Evolutionary conservation across 2,329 filamentous ascomycete genomes (phyloP).

Genomic region (Capronia coronata): DNA sequence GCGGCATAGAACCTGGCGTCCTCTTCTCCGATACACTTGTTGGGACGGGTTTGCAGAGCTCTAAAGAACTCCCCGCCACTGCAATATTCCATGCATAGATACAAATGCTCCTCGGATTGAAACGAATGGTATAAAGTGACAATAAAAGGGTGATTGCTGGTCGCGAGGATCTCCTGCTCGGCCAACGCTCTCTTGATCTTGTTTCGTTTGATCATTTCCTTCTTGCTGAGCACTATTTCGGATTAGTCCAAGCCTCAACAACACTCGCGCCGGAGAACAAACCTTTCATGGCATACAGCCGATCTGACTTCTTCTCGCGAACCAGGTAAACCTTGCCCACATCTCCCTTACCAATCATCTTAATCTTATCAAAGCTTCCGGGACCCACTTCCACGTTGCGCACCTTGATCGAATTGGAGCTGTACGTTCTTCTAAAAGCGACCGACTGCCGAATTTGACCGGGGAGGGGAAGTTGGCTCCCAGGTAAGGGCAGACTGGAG

Average conservation of each 20-base stretch:
- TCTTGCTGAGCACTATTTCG: constrained; percentile 82
- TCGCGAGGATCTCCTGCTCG: constrained; percentile 95
- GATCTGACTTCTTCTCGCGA: constrained; percentile 91
- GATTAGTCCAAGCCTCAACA: too few relatives aligned
- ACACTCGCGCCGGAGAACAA: too few relatives aligned
- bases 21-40: constrained; percentile 95
- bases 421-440: constrained; percentile 90
- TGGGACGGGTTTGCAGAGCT: constrained; percentile 88
- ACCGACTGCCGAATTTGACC: constrained; percentile 59
- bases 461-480: constrained; percentile 60
- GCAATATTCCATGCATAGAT: constrained; percentile 99
- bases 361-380: constrained; percentile 97
- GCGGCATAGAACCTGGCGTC: constrained; percentile 96
- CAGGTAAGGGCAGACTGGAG: constrained; percentile 39
- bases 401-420: constrained; percentile 98
- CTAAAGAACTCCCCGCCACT: constrained; percentile 98
- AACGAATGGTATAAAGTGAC: constrained; percentile 98
- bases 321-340: constrained; percentile 98
- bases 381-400: constrained; percentile 94
- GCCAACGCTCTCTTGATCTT: constrained; percentile 98
- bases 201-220: constrained; percentile 99
- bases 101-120: constrained; percentile 96
- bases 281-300: constrained; percentile 99
- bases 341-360: constrained; percentile 96
- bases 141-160: constrained; percentile 98